A percentile compares a stretch with the other conserved stretches of the same genome.
phyloP scores from a whole-genome alignment of 495 filamentous ascomycete genomes.

The Aspergillus wentii region DNA sequence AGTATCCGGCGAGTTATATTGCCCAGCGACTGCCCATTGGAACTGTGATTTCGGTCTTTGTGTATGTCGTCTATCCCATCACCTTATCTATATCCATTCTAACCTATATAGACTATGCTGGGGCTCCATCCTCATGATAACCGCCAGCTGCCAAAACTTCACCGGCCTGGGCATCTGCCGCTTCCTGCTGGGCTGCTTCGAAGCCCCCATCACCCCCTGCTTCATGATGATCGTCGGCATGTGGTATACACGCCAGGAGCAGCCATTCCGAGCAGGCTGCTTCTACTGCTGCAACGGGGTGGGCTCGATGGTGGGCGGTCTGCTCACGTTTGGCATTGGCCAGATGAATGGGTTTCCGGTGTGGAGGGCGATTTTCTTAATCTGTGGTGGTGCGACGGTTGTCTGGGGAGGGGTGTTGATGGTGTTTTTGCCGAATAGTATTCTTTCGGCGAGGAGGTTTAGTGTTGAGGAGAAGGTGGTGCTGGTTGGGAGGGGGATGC shows the following conservation, averaged over 20 bases:
- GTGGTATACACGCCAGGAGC: conserved; percentile 26
- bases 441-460: conserved; percentile 33
- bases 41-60: conserved; percentile 13
- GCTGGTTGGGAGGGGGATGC: conserved; percentile 30
- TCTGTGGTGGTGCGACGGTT: conserved; percentile 31
- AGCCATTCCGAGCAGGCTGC: conserved; percentile 30
- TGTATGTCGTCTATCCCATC: conserved; percentile 1
- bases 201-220: conserved; percentile 37
- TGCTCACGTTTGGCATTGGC: conserved; percentile 48
- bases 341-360: conserved; percentile 39
- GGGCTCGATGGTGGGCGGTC: conserved; percentile 40
- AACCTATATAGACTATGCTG: conserved; percentile 18
- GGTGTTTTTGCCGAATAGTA: conserved; percentile 32
- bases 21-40: conserved; percentile 42
- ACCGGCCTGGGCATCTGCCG: conserved; percentile 34
- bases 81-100: not conserved
- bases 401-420: conserved; percentile 33
- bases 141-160: conserved; percentile 26
- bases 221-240: conserved; percentile 35
- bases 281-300: conserved; percentile 43
- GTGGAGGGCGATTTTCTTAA: conserved; percentile 37
- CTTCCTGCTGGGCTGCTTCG: conserved; percentile 35
- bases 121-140: conserved; percentile 37
- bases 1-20: conserved; percentile 41
- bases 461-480: conserved; percentile 34